Percentiles rank a stretch among this genome's conserved stretches.
phyloP scores from a whole-genome alignment of 1,284 basidiomycete genomes.

The Tausonia pullulans region DNA sequence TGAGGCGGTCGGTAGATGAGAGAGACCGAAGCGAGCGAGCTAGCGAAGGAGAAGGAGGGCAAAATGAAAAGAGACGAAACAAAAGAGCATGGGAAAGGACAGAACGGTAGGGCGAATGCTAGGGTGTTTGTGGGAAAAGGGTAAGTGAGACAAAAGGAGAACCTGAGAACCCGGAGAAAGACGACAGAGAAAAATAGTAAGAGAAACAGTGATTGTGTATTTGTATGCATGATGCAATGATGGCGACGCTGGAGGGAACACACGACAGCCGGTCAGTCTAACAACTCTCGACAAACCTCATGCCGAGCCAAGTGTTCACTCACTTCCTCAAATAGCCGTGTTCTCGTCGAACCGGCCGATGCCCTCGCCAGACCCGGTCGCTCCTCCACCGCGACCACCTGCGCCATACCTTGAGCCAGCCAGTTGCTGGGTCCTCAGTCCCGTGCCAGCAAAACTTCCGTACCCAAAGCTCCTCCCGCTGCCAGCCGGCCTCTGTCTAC shows the following conservation, averaged over 20 bases:
- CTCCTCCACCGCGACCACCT: neutral
- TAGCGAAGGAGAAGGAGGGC: neutral
- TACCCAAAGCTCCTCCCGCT: conserved; percentile 12
- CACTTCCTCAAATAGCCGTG: too few species aligned
- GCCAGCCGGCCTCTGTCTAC: conserved; percentile 1
- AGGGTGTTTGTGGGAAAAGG: neutral
- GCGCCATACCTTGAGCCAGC: neutral
- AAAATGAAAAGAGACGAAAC: neutral
- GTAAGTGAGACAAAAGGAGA: neutral
- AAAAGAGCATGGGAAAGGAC: neutral
- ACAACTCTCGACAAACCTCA: neutral
- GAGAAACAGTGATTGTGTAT: neutral
- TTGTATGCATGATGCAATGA: neutral
- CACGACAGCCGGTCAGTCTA: neutral
- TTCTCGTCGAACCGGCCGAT: conserved; percentile 2
- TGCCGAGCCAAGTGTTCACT: neutral
- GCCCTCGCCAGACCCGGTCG: neutral
- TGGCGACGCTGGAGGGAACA: neutral
- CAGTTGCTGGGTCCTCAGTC: conserved; percentile 1
- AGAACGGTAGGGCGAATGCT: neutral
- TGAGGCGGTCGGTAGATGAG: neutral
- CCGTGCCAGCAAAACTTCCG: conserved; percentile 8
- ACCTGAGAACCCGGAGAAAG: too few species aligned
- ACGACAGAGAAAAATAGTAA: too few species aligned
- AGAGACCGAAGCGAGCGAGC: neutral